Evolutionary conservation across 345 rosid species (phyloP).

Genomic region (Nephelium lappaceum): DNA sequence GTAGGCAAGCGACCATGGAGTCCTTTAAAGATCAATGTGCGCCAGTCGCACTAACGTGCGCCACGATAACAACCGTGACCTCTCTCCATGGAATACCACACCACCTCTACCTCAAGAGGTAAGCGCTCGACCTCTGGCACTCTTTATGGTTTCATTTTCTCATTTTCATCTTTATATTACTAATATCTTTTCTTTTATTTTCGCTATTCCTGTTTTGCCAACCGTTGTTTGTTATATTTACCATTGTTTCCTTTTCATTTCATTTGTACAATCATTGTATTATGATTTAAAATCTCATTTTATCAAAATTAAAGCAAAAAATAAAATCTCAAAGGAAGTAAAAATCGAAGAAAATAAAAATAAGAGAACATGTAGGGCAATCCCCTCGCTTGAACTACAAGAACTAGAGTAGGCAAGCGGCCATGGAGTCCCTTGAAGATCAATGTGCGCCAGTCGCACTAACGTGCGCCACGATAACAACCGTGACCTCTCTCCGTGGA

Average conservation of each 20-base stretch:
- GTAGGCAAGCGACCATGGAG: slow-evolving; percentile 56
- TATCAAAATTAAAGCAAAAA: too few species aligned
- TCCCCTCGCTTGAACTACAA: slow-evolving; percentile 3
- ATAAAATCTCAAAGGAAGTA: too few species aligned
- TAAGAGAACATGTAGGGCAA: too few species aligned
- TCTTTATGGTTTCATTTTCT: too few species aligned
- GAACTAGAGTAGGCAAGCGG: slow-evolving; percentile 50
- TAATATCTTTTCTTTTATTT: too few species aligned
- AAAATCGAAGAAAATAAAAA: too few species aligned
- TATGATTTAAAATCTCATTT: too few species aligned
- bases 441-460: slow-evolving; percentile 56
- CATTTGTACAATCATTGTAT: too few species aligned
- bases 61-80: slow-evolving; percentile 38
- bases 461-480: slow-evolving; percentile 46
- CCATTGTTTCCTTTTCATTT: too few species aligned
- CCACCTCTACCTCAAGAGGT: slow-evolving; percentile 46
- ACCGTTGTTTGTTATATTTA: too few species aligned
- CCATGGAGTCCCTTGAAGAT: slow-evolving; percentile 35
- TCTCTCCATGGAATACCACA: slow-evolving; percentile 62
- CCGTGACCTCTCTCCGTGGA: slow-evolving; percentile 46
- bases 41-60: slow-evolving; percentile 55
- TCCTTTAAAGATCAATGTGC: slow-evolving; percentile 35
- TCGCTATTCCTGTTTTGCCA: too few species aligned
- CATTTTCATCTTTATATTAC: too few species aligned
- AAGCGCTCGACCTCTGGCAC: slow-evolving; percentile 63